A percentile compares a stretch with the other conserved stretches of the same genome.
phyloP scores from a whole-genome alignment of 768 basidiomycete species.

The Lenzites betulinus region DNA sequence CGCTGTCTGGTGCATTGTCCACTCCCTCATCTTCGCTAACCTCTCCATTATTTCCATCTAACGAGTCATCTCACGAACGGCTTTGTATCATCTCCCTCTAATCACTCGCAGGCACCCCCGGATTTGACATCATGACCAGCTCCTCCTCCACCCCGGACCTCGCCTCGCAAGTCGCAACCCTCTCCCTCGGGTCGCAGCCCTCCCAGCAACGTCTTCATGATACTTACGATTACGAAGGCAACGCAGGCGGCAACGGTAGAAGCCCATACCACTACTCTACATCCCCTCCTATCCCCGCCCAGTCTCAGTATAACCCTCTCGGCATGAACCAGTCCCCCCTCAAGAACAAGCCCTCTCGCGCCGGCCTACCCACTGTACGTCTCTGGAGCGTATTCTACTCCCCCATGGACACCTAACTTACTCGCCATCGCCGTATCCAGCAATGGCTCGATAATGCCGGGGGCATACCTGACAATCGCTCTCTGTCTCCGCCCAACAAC shows the following conservation, averaged over 20 bases:
- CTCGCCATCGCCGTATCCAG: constrained; percentile 42
- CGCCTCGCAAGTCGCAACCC: constrained; percentile 44
- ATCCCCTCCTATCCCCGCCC: constrained; percentile 57
- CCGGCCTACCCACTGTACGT: constrained; percentile 75
- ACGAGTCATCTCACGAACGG: constrained; percentile 29
- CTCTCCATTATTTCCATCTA: constrained; percentile 23
- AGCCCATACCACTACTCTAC: constrained; percentile 73
- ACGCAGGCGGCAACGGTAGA: constrained; percentile 49
- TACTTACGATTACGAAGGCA: constrained; percentile 80
- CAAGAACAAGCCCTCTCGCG: constrained; percentile 73
- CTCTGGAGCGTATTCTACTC: constrained; percentile 9
- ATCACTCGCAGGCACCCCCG: constrained; percentile 13
- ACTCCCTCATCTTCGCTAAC: constrained; percentile 24
- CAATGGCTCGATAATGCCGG: constrained; percentile 81
- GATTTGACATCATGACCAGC: constrained; percentile 62
- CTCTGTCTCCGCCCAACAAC: constrained; percentile 83
- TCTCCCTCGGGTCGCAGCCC: constrained; percentile 65
- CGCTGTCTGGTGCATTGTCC: constrained; percentile 26
- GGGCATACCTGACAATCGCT: constrained; percentile 62
- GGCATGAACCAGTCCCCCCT: constrained; percentile 68
- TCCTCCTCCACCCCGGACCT: constrained; percentile 75
- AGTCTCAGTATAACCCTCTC: constrained; percentile 50
- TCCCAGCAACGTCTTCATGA: constrained; percentile 84
- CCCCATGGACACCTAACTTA: constrained; percentile 24
- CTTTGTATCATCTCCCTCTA: constrained; percentile 21